Conservation (phyloP, 345 rosid species). For the Linum trigynum region DNA sequence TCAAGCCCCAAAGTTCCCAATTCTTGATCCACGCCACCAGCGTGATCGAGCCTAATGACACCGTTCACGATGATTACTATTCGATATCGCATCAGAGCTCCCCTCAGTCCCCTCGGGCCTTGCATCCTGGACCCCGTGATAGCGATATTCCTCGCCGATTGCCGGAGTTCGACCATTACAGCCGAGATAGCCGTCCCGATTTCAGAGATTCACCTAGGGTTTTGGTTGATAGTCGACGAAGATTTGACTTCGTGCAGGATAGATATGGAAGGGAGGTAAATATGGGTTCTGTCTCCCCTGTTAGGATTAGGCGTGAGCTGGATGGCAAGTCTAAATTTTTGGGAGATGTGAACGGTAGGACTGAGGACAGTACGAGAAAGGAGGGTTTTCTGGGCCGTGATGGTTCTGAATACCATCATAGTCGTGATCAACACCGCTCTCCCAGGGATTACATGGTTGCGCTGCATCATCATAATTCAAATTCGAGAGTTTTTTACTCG, state of each 20-base stretch:
- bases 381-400: conserved; percentile 23
- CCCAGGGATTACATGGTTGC: conserved; percentile 27
- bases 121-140: conserved; percentile 5
- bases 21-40: conserved; percentile 24
- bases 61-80: conserved; percentile 1
- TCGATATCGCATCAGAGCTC: conserved; percentile 15
- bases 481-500: conserved; percentile 22
- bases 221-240: conserved; percentile 10
- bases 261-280: conserved; percentile 23
- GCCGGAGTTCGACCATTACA: conserved; percentile 10
- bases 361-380: conserved; percentile 18
- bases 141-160: conserved; percentile 11
- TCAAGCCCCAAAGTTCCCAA: conserved; percentile 26
- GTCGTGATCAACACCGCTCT: conserved; percentile 32
- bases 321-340: conserved; percentile 41
- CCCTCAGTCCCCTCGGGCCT: conserved; percentile 19
- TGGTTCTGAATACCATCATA: conserved; percentile 16
- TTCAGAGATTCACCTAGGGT: conserved; percentile 19
- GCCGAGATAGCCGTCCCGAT: conserved; percentile 13
- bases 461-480: conserved; percentile 9
- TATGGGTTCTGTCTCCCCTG: conserved; percentile 27
- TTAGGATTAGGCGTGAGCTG: conserved; percentile 33
- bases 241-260: conserved; percentile 16
- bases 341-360: conserved; percentile 22
- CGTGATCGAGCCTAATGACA: conserved; percentile 14